Conservation (phyloP, 2,329 filamentous ascomycete species). For the Zymoseptoria tritici region DNA sequence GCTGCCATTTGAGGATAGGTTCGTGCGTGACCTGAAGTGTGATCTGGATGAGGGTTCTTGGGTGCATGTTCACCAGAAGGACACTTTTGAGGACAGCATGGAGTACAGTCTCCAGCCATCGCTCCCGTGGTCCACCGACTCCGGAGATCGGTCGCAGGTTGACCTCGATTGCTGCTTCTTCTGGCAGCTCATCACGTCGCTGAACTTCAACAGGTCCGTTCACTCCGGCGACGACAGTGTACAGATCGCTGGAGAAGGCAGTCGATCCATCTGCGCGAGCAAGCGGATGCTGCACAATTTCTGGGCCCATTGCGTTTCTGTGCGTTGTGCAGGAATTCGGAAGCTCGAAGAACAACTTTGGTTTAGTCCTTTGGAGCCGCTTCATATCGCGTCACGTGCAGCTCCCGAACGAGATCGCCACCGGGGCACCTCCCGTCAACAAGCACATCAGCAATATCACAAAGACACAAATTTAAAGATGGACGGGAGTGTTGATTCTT, state of each 20-base stretch:
- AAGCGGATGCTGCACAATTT: conserved; percentile 39
- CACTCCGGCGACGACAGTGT: conserved; percentile 74
- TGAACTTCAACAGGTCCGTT: conserved; percentile 90
- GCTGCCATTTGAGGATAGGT: conserved; percentile 49
- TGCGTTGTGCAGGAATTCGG: neutral
- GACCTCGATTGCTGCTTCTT: conserved; percentile 85
- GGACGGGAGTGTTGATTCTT: neutral
- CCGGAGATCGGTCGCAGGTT: conserved; percentile 79
- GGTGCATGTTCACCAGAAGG: conserved; percentile 67
- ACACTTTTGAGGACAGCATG: conserved; percentile 66
- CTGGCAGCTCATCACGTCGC: conserved; percentile 81
- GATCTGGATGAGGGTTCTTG: conserved; percentile 69
- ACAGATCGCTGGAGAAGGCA: conserved; percentile 66
- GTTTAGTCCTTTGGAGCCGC: neutral
- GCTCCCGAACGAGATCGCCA: neutral
- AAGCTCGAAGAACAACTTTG: neutral
- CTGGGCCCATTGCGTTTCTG: conserved; percentile 11
- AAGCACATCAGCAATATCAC: neutral
- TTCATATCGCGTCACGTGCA: neutral
- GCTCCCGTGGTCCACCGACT: conserved; percentile 55
- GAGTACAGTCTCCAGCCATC: conserved; percentile 73
- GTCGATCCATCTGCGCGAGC: conserved; percentile 73
- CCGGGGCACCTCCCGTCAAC: neutral
- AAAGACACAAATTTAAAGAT: neutral
- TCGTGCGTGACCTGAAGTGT: conserved; percentile 59